A percentile compares a stretch with the other conserved stretches of the same genome.
These are phyloP conservation scores for Aspergillus pseudoviridinutans DNA, from an alignment of 2,329 filamentous ascomycete genomes.

Conservation along the genomic window DNA sequence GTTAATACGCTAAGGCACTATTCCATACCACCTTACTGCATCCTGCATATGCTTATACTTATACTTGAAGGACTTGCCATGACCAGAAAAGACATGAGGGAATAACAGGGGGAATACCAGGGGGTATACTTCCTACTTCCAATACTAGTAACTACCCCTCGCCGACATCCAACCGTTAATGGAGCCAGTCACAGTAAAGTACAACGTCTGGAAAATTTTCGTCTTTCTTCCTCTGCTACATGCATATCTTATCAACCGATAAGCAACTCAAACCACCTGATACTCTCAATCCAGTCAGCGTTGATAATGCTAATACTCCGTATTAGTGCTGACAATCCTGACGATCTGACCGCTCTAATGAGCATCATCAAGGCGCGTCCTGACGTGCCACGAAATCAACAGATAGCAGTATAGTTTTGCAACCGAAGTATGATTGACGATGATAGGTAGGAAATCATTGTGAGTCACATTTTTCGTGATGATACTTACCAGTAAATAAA, in stretches of 20 bases:
- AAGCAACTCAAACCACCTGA: conserved; percentile 4
- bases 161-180: neutral
- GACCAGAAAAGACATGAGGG: neutral
- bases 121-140: neutral
- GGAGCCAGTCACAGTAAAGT: too few species aligned
- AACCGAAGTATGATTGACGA: neutral
- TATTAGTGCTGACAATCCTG: conserved; percentile 18
- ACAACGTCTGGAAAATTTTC: too few species aligned
- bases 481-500: neutral
- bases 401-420: neutral
- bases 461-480: neutral
- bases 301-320: conserved; percentile 7
- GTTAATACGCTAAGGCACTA: neutral
- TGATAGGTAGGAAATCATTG: neutral
- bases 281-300: conserved; percentile 1
- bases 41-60: neutral
- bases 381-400: conserved; percentile 9
- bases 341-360: conserved; percentile 14
- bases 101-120: neutral
- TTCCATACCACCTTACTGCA: neutral
- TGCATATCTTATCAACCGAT: neutral
- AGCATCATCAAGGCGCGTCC: conserved; percentile 9
- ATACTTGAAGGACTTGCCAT: neutral
- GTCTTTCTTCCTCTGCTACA: neutral
- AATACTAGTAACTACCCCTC: neutral